A percentile compares a stretch with the other conserved stretches of the same genome.
Conservation (phyloP, 1,284 basidiomycete species). For the Ganoderma leucocontextum region DNA sequence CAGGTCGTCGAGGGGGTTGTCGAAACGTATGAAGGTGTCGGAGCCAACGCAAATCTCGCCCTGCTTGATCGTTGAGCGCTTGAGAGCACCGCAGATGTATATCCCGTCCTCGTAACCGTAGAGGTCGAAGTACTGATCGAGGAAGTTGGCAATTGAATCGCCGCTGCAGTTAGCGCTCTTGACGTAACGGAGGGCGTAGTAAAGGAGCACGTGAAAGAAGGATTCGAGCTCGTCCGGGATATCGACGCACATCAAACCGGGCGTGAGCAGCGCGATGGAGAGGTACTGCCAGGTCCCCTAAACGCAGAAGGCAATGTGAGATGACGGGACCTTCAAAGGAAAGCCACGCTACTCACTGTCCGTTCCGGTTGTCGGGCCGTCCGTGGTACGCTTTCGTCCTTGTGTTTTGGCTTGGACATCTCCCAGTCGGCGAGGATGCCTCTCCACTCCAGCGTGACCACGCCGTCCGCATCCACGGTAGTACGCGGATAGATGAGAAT, state of each 20-base stretch:
- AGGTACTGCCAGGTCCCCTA: constrained; percentile 8
- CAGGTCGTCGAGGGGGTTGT: not conserved
- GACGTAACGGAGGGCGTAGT: constrained; percentile 6
- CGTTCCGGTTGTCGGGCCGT: not conserved
- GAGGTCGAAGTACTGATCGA: not conserved
- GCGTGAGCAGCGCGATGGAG: not conserved
- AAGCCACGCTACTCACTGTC: not conserved
- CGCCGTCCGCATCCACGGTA: not conserved
- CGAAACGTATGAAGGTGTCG: not conserved
- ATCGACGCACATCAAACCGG: not conserved
- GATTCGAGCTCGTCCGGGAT: constrained; percentile 1
- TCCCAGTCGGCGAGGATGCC: constrained; percentile 14
- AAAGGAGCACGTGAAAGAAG: constrained; percentile 7
- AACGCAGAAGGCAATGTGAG: not conserved
- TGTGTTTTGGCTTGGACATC: not conserved
- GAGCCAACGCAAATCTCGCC: not conserved
- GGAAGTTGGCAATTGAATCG: not conserved
- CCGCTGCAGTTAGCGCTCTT: not conserved
- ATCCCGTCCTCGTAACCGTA: not conserved
- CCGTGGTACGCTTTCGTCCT: not conserved
- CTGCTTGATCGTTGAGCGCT: not conserved
- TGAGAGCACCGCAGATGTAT: not conserved
- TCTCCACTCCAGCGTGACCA: not conserved
- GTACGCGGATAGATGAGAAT: constrained; percentile 9
- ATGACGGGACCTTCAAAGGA: not conserved